Evolutionary conservation across 805 yeast species (phyloP).

Genomic region (Schizosaccharomyces octosporus): DNA sequence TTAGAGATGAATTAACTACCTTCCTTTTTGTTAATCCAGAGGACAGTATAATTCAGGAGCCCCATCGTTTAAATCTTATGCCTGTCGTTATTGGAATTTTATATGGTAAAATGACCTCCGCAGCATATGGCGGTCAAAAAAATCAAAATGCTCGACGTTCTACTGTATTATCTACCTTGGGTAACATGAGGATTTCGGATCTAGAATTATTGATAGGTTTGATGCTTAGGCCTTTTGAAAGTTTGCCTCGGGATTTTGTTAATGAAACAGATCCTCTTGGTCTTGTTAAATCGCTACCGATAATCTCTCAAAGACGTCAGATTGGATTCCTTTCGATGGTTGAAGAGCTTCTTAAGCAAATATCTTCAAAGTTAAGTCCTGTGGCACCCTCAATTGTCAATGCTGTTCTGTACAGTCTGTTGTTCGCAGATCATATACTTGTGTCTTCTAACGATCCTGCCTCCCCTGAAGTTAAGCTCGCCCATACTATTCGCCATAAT

Average conservation of each 20-base stretch:
- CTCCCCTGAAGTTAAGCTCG: conserved; percentile 8
- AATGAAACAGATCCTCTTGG: too few relatives aligned
- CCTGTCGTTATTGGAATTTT: conserved; percentile 54
- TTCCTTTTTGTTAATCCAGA: conserved; percentile 31
- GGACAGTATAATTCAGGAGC: conserved; percentile 25
- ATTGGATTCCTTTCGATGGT: conserved; percentile 10
- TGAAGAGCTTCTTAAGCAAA: conserved; percentile 6
- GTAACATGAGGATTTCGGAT: conserved; percentile 26
- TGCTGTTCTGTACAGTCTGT: conserved; percentile 4
- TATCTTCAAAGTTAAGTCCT: conserved; percentile 2
- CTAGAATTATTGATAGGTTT: conserved; percentile 29
- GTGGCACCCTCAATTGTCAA: conserved; percentile 3
- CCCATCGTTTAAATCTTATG: conserved; percentile 36
- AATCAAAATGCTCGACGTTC: conserved; percentile 43
- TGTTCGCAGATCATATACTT: neutral
- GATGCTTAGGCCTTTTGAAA: neutral
- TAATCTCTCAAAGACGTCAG: conserved; percentile 3
- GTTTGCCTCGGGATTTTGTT: too few relatives aligned
- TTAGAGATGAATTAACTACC: conserved; percentile 59
- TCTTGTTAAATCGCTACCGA: neutral
- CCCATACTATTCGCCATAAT: conserved; percentile 35
- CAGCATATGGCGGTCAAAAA: conserved; percentile 30
- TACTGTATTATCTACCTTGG: conserved; percentile 41
- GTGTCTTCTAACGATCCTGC: neutral
- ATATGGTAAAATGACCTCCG: conserved; percentile 38